Base-by-base conservation (phyloP, 2,329 filamentous ascomycete genomes). In the Rhynchosporium secalis region DNA sequence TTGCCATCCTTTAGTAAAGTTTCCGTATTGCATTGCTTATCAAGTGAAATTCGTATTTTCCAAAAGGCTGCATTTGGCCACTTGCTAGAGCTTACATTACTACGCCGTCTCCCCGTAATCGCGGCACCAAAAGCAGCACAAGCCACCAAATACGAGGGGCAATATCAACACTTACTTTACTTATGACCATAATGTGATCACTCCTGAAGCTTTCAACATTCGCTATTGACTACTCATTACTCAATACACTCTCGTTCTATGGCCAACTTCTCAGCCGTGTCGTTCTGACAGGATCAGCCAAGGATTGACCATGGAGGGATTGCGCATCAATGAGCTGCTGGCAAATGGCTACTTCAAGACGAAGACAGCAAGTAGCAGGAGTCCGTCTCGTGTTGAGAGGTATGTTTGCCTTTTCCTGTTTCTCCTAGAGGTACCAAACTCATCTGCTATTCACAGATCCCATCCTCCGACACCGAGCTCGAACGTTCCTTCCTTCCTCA, bases 291-390 rank as follows among this genome's bases (percentile, higher is more conserved):
- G 41, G 57, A 29, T 57, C n/a, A 59, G 59, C 40, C 56, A 41
- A 48, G 56, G 56, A 66, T 62, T 60, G 54, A 67, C 49, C 47
- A 71, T 71, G 69, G 69, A 70, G 48, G 60, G 56, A 41, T 58
- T 59, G 46, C 58, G 48, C 31, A 67, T 70, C 58, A 68, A 67
- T 46, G 69, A 70, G 58, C 58, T 71, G 33, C 76, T 84, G 43
- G 73, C 78, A 66, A 80, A 79, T 67, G 81, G 81, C 59, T 81
- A 79, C 62, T 84, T 80, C 71, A 79, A 75, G 66, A 81, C 79
- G 12, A 56, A 38, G 77, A 62, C 56, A 33, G 56, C 80, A 8
- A 77, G 81, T 65, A 75, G 77, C 43, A 76, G 72, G 65, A 75
- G 72, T 59, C 74, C 75, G 45, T 69, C 70, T 55, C 70, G 69